A percentile compares a stretch with the other conserved stretches of the same genome.
Evolutionary conservation across 495 filamentous ascomycete species (phyloP).

Genomic region (Podospora sp.): DNA sequence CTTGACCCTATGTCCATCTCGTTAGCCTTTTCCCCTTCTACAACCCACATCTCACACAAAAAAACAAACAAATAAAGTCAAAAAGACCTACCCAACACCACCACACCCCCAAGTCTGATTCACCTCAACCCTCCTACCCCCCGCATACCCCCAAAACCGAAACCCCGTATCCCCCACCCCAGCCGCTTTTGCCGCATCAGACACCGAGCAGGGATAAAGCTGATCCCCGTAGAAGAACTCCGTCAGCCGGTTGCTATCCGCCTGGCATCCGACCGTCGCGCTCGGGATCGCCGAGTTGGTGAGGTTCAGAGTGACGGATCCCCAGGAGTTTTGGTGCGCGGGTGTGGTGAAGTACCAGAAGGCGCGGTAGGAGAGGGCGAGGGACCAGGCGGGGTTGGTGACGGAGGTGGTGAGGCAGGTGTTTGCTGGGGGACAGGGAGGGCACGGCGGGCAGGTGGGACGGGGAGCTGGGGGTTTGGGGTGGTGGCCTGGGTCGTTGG

Average conservation of each 20-base stretch:
- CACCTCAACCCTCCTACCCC: conserved; percentile 37
- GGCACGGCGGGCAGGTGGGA: background rate
- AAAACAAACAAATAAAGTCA: conserved; percentile 27
- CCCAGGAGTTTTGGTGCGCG: conserved; percentile 48
- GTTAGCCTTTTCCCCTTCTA: background rate
- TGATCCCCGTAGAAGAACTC: conserved; percentile 51
- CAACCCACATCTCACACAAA: background rate
- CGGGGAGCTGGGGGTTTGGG: background rate
- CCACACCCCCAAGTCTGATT: conserved; percentile 50
- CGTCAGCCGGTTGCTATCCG: conserved; percentile 40
- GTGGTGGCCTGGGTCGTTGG: no score
- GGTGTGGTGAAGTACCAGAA: conserved; percentile 47
- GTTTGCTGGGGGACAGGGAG: background rate
- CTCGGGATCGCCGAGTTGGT: conserved; percentile 40
- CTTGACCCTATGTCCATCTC: conserved; percentile 31
- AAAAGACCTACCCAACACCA: no score
- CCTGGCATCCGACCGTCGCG: conserved; percentile 39
- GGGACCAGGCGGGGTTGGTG: conserved; percentile 38
- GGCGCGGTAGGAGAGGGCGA: conserved; percentile 45
- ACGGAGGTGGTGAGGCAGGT: conserved; percentile 31
- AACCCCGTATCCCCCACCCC: conserved; percentile 33
- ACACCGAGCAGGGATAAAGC: conserved; percentile 39
- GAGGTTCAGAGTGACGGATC: conserved; percentile 47
- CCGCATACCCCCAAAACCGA: conserved; percentile 37
- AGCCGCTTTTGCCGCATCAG: background rate